These are phyloP conservation scores for Yarrowia sp. DNA, from an alignment of 805 yeast species.

Conservation along the genomic window DNA sequence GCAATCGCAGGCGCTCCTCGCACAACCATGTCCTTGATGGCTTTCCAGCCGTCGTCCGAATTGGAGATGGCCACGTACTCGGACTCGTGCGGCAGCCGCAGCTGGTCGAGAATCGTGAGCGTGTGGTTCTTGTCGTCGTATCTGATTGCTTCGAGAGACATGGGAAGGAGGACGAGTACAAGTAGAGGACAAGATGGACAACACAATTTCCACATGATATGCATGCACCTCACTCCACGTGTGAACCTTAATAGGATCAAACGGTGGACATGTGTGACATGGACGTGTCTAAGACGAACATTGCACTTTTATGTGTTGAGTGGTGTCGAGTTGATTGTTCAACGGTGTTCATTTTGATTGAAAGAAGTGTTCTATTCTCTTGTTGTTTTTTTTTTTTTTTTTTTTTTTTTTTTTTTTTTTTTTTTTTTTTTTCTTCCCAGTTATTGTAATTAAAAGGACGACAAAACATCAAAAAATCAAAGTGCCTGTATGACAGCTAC, in stretches of 20 bases:
- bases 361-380: no score
- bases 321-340: no score
- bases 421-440: no score
- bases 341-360: no score
- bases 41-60: conserved; percentile 78
- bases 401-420: no score
- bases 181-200: not conserved
- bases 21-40: conserved; percentile 90
- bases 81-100: conserved; percentile 79
- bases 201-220: no score
- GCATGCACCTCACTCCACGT: conserved; percentile 35
- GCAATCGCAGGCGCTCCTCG: conserved; percentile 99
- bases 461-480: no score
- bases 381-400: no score
- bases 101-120: conserved; percentile 78
- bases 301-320: no score
- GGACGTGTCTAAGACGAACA: no score
- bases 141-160: conserved; percentile 34
- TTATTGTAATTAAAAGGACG: no score
- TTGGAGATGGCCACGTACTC: conserved; percentile 66
- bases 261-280: not conserved
- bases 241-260: not conserved
- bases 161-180: not conserved
- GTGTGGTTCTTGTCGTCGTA: conserved; percentile 27
- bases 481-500: no score